Evolutionary conservation across 163 green algal genomes (phyloP).

Genomic region (Chlorella variabilis): DNA sequence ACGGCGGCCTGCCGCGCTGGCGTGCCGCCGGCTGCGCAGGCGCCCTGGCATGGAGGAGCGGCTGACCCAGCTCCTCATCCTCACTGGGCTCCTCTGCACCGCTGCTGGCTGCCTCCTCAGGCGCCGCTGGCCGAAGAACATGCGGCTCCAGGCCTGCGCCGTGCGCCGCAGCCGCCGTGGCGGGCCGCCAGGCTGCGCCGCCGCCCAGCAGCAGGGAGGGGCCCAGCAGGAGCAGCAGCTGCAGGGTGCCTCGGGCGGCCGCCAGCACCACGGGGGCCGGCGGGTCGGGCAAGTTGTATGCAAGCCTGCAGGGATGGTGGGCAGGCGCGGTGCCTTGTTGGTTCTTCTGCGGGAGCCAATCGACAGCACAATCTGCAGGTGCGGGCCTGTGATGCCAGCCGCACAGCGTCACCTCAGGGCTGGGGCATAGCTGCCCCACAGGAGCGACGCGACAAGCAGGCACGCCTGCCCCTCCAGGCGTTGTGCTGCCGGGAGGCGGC

Average conservation of each 20-base stretch:
- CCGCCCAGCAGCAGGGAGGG: not conserved
- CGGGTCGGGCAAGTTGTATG: conserved; percentile 42
- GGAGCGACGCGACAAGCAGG: conserved; percentile 46
- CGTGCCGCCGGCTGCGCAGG: no score
- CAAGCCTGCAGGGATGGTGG: conserved; percentile 26
- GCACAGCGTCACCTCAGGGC: not conserved
- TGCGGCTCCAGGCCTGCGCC: no score
- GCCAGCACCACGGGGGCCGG: conserved; percentile 51
- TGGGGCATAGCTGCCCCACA: conserved; percentile 45
- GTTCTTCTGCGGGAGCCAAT: not conserved
- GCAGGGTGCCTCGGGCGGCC: conserved; percentile 45
- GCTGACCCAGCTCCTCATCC: not conserved
- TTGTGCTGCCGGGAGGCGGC: not conserved
- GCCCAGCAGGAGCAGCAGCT: conserved; percentile 36
- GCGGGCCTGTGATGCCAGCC: not conserved
- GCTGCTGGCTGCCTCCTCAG: no score
- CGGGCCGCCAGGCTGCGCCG: conserved; percentile 8
- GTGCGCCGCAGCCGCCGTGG: not conserved
- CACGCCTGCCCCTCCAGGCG: conserved; percentile 10
- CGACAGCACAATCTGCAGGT: not conserved
- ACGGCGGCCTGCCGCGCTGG: no score
- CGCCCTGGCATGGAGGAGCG: not conserved
- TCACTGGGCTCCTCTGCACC: no score
- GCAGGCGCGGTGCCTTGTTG: no score
- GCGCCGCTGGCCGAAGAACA: no score